Percentiles rank a stretch among this genome's conserved stretches.
These are phyloP conservation scores for Letharia lupina DNA, from an alignment of 495 filamentous ascomycete genomes.

Conservation along the genomic window DNA sequence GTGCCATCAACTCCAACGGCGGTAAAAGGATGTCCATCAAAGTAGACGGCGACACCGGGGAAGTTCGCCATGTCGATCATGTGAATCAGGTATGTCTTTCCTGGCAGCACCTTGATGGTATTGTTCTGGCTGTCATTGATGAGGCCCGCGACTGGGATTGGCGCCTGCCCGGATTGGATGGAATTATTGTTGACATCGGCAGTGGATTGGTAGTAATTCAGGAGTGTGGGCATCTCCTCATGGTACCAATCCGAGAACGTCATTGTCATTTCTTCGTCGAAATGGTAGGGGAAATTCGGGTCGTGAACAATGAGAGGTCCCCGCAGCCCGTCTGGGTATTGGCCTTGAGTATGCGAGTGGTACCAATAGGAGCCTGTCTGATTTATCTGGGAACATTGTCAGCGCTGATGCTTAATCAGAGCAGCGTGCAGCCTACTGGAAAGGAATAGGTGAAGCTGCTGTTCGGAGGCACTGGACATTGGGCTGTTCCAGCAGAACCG, in stretches of 20 bases:
- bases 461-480: constrained; percentile 61
- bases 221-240: constrained; percentile 38
- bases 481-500: constrained; percentile 57
- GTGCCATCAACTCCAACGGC: constrained; percentile 51
- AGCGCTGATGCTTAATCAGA: constrained; percentile 19
- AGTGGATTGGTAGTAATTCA: constrained; percentile 37
- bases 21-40: constrained; percentile 59
- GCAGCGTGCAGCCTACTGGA: constrained; percentile 41
- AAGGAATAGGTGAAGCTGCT: constrained; percentile 66
- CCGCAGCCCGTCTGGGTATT: constrained; percentile 70
- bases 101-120: constrained; percentile 53
- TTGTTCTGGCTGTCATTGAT: constrained; percentile 51
- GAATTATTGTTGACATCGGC: constrained; percentile 35
- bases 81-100: constrained; percentile 73
- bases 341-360: constrained; percentile 59
- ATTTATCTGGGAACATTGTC: constrained; percentile 36
- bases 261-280: constrained; percentile 57
- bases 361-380: constrained; percentile 81
- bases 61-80: constrained; percentile 71
- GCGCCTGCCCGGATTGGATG: constrained; percentile 44
- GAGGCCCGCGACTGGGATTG: constrained; percentile 43
- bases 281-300: constrained; percentile 52
- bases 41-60: constrained; percentile 60
- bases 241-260: constrained; percentile 62
- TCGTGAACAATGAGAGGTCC: constrained; percentile 67